phyloP scores from a whole-genome alignment of 495 filamentous ascomycete genomes.

The Tuber calosporum region DNA sequence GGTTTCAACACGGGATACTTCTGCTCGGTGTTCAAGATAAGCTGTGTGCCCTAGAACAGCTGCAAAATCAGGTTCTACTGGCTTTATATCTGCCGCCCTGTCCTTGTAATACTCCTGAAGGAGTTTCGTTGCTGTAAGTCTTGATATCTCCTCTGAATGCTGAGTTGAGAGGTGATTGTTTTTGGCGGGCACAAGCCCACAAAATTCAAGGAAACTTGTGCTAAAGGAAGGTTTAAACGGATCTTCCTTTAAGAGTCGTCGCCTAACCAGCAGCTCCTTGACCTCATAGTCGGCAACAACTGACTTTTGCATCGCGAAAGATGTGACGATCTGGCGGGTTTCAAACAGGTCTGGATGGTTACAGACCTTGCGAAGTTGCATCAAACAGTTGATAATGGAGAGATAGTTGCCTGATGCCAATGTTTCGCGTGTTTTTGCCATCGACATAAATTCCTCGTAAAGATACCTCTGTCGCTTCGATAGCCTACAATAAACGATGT shows the following conservation, averaged over 20 bases:
- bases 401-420: constrained; percentile 93
- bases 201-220: constrained; percentile 62
- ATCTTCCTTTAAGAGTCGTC: constrained; percentile 57
- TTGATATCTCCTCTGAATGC: constrained; percentile 55
- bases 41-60: constrained; percentile 62
- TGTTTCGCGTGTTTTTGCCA: constrained; percentile 78
- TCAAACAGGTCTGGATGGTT: constrained; percentile 98
- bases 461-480: constrained; percentile 91
- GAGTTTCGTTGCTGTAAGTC: constrained; percentile 57
- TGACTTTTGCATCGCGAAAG: constrained; percentile 84
- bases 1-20: constrained; percentile 67
- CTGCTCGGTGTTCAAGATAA: constrained; percentile 62
- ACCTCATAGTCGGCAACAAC: constrained; percentile 69
- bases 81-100: constrained; percentile 45
- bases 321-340: constrained; percentile 94
- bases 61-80: constrained; percentile 51
- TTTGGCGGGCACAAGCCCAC: constrained; percentile 70
- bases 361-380: constrained; percentile 97
- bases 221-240: constrained; percentile 50
- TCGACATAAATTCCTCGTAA: constrained; percentile 96
- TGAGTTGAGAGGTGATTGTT: constrained; percentile 60
- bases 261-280: constrained; percentile 65
- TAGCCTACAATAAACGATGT: constrained; percentile 87
- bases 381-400: constrained; percentile 94
- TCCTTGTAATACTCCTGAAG: constrained; percentile 30